Evolutionary conservation across 1,284 basidiomycete genomes (phyloP), one percentile per base, ranked within the genome.

Genomic region (Coniferiporia weirii): DNA sequence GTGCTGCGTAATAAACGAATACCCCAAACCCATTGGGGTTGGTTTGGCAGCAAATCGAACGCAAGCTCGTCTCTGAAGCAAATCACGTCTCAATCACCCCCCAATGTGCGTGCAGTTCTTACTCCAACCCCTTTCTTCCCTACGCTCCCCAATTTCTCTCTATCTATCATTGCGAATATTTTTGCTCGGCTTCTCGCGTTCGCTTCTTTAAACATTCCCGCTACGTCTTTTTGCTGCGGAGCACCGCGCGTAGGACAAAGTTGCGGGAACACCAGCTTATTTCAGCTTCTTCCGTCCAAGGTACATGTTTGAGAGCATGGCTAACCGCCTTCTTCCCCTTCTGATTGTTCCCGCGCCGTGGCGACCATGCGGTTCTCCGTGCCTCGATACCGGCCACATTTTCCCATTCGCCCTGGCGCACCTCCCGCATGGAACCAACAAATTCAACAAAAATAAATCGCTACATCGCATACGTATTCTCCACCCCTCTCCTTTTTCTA

Each of bases 21-120:
- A 15, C 12, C 9, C 3, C 3, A 12, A 10, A 12, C 8, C 8
- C 38, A 5, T 27, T 27, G 27, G 27, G 27, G 27, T 27, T 27
- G 27, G 27, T 27, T 35, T 40, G n/a, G 13, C 64, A 92, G 89
- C 87, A 90, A 85, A 89, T 91, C 63, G 89, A 92, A 71, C 80
- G 88, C 56, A 90, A 89, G 69, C 74, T 92, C 2, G 81, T 84
- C 3, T 84, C 85, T 9, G 81, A 84, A 4, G 76, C 83, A 8
- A 75, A 75, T 56, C 83, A 86, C 64, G 73, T 78, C 1, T 85
- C 87, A 66, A 73, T 76, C 54, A 88, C 87, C 1, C 89, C 89
- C n/a, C 89, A 92, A 73, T 81, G 89, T 88, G 65, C 50, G 72
- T 40, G 38, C 8, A 40, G 15, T 27, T 15, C 38, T 40, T 4